phyloP scores from a whole-genome alignment of 208 protist genomes.

The Spongospora subterranea region DNA sequence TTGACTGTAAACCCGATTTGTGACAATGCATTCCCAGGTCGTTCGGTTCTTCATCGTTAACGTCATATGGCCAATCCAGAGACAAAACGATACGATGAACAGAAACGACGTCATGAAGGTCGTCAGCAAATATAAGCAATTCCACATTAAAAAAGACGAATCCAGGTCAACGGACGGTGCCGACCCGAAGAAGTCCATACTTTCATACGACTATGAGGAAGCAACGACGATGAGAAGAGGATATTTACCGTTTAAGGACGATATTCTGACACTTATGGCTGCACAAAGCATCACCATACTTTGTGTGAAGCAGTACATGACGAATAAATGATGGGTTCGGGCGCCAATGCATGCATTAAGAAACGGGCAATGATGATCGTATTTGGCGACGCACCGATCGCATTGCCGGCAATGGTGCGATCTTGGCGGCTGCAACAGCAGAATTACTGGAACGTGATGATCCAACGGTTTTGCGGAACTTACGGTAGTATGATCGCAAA shows the following conservation, averaged over 20 bases:
- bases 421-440: slow-evolving; percentile 55
- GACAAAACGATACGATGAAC: not conserved
- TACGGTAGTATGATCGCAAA: slow-evolving; percentile 14
- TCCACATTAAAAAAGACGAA: slow-evolving; percentile 5
- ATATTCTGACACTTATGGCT: not conserved
- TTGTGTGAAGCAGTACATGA: not conserved
- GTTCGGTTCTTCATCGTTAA: not conserved
- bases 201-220: not conserved
- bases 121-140: slow-evolving; percentile 25
- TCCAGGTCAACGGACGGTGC: not conserved
- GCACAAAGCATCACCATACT: not conserved
- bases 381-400: slow-evolving; percentile 73
- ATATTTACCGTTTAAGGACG: not conserved
- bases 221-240: not conserved
- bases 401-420: slow-evolving; percentile 75
- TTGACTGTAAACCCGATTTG: not conserved
- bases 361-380: slow-evolving; percentile 80
- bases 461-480: not conserved
- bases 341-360: slow-evolving; percentile 75
- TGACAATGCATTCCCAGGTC: not conserved
- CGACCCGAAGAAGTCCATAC: slow-evolving; percentile 18
- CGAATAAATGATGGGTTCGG: not conserved
- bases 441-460: not conserved
- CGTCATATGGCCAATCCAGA: not conserved
- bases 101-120: not conserved